Base-by-base conservation (phyloP, 2,329 filamentous ascomycete species). In the Stagonosporopsis rhizophila region DNA sequence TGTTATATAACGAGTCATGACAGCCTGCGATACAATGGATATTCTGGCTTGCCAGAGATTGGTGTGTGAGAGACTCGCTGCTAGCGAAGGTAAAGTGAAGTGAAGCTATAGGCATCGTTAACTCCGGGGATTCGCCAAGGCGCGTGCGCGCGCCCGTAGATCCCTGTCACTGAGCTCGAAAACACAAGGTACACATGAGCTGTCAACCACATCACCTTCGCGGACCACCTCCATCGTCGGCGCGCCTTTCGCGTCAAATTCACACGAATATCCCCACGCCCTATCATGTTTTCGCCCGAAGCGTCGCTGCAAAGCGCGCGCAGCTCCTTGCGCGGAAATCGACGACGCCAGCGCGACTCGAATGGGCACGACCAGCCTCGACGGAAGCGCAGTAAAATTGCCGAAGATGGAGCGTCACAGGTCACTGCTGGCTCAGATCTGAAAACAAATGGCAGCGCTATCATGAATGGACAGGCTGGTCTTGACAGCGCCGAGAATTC, bases 361-460 rank as follows among this genome's bases (percentile, higher is more conserved):
- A 78, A 79, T 45, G 78, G 53, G 8, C 62, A 73, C 15, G 72
- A 74, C 48, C 78, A 79, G 46, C 77, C 77, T 20, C 74, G 77
- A 55, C 71, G 79, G 30, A 82, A 82, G 69, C 75, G 79, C 48
- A 81, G 78, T 71, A 81, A 80, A 60, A 63, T 82, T 51, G 75
- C 73, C 50, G 75, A 78, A 35, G 75, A 78, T 27, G 76, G 71
- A n/a, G 80, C 78, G 48, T 56, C 65, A 14, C 60, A 67, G 23
- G 58, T 67, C 2, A 55, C 52, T 23, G 42, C 53, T 4, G 69
- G 69, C 14, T 59, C 63, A 39, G 64, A 72, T 20, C 53, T 67
- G 27, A 73, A 75, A 56, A 67, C 65, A n/a, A 77, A 77, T 56
- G 73, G 73, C 22, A 60, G 55, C 40, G 44, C 59, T 37, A 39